Conservation (phyloP, 441 rosid species). For the Gossypium gossypioides region DNA sequence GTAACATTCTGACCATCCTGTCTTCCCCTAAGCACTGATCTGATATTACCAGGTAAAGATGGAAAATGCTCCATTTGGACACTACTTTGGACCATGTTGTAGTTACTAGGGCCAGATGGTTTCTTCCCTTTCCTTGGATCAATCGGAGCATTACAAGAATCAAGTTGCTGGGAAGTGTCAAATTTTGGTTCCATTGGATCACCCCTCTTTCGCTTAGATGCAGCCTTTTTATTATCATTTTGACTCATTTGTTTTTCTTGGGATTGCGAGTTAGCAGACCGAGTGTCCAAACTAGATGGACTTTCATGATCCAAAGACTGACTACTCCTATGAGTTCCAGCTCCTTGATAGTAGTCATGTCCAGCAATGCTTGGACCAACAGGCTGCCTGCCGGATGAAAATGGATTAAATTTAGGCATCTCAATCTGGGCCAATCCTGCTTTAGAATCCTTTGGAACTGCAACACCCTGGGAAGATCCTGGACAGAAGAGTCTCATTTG, state of each 20-base stretch:
- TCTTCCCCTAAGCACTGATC: conserved; percentile 23
- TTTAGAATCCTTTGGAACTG: conserved; percentile 50
- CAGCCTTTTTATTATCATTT: conserved; percentile 48
- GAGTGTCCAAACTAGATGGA: conserved; percentile 84
- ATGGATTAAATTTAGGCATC: conserved; percentile 52
- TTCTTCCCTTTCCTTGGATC: conserved; percentile 56
- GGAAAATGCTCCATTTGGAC: conserved; percentile 35
- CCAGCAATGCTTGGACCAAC: conserved; percentile 54
- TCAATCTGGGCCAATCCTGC: conserved; percentile 53
- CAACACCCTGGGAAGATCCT: conserved; percentile 75
- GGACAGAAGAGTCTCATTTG: conserved; percentile 21
- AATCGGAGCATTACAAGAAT: conserved; percentile 27
- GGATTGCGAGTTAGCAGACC: conserved; percentile 73
- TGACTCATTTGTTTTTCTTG: conserved; percentile 55
- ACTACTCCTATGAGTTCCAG: conserved; percentile 57
- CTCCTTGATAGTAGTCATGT: conserved; percentile 69
- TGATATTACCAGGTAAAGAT: conserved; percentile 21
- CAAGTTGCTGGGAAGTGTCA: conserved; percentile 48
- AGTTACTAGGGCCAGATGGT: conserved; percentile 34
- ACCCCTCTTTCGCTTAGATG: conserved; percentile 71
- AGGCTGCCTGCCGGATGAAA: conserved; percentile 60
- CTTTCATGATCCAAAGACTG: conserved; percentile 88
- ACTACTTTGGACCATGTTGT: conserved; percentile 25
- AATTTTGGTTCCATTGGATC: conserved; percentile 45
- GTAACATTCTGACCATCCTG: conserved; percentile 26